Evolutionary conservation across 2,329 filamentous ascomycete genomes (phyloP).

Genomic region (Chrysoporthe cubensis): DNA sequence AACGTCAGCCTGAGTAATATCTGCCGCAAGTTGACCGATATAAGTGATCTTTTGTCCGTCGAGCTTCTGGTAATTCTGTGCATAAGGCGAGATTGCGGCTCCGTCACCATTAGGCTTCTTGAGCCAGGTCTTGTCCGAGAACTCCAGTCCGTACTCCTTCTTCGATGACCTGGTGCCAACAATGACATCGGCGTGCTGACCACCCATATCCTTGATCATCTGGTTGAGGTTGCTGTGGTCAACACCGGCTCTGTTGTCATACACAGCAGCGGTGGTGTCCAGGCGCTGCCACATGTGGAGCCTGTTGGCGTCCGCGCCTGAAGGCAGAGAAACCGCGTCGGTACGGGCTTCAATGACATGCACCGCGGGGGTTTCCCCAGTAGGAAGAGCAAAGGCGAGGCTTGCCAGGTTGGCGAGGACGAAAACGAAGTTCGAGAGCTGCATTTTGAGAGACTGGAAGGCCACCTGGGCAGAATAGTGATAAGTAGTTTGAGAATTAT

Average conservation of each 20-base stretch:
- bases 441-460: too few relatives aligned
- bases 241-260: too few relatives aligned
- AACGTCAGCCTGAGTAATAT: not conserved
- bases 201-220: not conserved
- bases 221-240: not conserved
- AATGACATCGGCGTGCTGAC: not conserved
- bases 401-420: not conserved
- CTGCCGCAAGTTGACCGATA: not conserved
- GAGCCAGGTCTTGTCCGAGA: not conserved
- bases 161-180: not conserved
- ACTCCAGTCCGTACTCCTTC: not conserved
- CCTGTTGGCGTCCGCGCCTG: too few relatives aligned
- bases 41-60: not conserved
- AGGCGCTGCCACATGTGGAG: too few relatives aligned
- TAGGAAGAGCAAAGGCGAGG: not conserved
- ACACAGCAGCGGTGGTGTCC: too few relatives aligned
- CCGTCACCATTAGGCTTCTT: not conserved
- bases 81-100: not conserved
- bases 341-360: too few relatives aligned
- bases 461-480: too few relatives aligned
- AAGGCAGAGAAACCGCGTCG: too few relatives aligned
- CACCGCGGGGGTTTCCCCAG: too few relatives aligned
- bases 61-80: not conserved
- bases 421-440: too few relatives aligned
- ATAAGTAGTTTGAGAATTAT: too few relatives aligned